Evolutionary conservation across 1,284 basidiomycete genomes (phyloP).

Genomic region (Schizophyllum amplum): DNA sequence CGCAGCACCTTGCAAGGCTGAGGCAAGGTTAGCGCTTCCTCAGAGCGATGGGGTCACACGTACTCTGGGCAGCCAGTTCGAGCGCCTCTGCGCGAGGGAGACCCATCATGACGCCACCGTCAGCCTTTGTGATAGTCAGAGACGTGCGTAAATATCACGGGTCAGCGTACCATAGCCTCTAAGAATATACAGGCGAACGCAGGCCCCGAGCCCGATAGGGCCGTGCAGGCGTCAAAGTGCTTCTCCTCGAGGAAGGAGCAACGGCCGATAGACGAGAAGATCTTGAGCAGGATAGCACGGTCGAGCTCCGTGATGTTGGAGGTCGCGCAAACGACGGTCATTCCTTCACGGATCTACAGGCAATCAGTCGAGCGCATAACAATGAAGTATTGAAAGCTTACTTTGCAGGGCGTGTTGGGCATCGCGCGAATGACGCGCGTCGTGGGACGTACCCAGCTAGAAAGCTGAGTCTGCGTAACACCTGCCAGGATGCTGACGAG

Average conservation of each 20-base stretch:
- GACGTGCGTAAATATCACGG: neutral
- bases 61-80: constrained; percentile 94
- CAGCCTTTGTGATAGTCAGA: constrained; percentile 31
- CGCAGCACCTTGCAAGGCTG: constrained; percentile 91
- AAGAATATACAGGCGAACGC: constrained; percentile 96
- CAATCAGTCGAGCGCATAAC: neutral
- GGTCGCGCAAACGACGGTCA: constrained; percentile 81
- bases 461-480: constrained; percentile 81
- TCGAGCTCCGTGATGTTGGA: constrained; percentile 47
- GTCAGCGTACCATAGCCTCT: constrained; percentile 75
- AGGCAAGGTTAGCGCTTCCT: constrained; percentile 3
- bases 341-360: constrained; percentile 87
- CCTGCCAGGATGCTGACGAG: constrained; percentile 96
- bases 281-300: constrained; percentile 77
- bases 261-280: constrained; percentile 92
- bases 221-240: constrained; percentile 97
- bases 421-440: constrained; percentile 92
- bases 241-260: constrained; percentile 94
- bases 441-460: constrained; percentile 63
- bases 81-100: constrained; percentile 89
- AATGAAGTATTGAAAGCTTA: constrained; percentile 25
- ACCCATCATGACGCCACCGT: constrained; percentile 99
- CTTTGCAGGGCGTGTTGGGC: constrained; percentile 98
- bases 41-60: constrained; percentile 20
- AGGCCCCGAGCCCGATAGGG: constrained; percentile 92